Evolutionary conservation across 768 basidiomycete genomes (phyloP).

Genomic region (Lactarius indigo): DNA sequence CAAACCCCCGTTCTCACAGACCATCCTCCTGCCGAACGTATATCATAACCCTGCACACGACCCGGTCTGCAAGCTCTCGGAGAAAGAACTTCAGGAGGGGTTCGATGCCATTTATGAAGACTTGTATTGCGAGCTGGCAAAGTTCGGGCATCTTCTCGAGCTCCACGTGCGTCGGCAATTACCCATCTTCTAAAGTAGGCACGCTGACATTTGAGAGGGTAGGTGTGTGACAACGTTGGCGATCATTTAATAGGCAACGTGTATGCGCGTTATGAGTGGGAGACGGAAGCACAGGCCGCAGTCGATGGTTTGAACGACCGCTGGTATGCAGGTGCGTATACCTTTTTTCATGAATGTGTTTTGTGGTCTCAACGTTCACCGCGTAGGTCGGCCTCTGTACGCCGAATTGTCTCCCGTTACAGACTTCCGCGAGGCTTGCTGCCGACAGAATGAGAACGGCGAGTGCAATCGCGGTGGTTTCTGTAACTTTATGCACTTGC

Average conservation of each 20-base stretch:
- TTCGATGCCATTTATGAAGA: constrained; percentile 96
- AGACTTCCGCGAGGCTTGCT: constrained; percentile 98
- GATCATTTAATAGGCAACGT: constrained; percentile 98
- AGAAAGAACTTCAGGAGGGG: constrained; percentile 86
- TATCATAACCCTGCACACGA: constrained; percentile 98
- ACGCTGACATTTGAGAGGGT: neutral
- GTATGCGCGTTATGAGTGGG: constrained; percentile 98
- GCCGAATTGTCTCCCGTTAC: constrained; percentile 98
- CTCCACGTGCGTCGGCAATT: constrained; percentile 65
- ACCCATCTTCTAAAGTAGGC: constrained; percentile 2
- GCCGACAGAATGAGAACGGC: constrained; percentile 97
- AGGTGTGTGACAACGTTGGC: constrained; percentile 99
- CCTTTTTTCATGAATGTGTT: constrained; percentile 5
- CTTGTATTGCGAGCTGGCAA: constrained; percentile 88
- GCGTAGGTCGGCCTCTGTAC: constrained; percentile 82
- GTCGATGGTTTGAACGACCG: constrained; percentile 92
- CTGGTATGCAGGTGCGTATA: constrained; percentile 91
- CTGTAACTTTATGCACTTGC: constrained; percentile 98
- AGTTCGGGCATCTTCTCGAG: constrained; percentile 94
- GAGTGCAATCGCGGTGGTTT: constrained; percentile 98
- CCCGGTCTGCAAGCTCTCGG: constrained; percentile 81
- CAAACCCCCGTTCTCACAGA: constrained; percentile 95
- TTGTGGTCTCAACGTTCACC: neutral
- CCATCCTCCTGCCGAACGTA: constrained; percentile 93
- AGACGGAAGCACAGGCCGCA: constrained; percentile 92